These are phyloP conservation scores for Globisporangium cylindrosporum DNA, from an alignment of 352 stramenopile species.

Conservation along the genomic window DNA sequence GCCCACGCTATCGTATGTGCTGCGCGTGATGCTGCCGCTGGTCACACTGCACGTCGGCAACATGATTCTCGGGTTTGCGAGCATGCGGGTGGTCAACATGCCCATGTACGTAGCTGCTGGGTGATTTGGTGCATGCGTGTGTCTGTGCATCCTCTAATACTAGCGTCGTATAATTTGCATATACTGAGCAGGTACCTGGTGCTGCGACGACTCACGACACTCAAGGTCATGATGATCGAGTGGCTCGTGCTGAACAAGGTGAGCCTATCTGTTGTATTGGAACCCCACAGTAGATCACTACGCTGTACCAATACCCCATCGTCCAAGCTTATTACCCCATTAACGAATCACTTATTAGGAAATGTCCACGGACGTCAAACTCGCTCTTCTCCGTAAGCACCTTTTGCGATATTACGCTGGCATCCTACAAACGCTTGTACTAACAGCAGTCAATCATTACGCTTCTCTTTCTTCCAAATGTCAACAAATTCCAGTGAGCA, in stretches of 20 bases:
- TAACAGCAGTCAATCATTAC: not conserved
- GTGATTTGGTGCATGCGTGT: not conserved
- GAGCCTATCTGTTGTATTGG: not conserved
- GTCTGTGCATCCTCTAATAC: not conserved
- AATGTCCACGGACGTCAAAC: slow-evolving; percentile 49
- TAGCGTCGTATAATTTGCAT: not conserved
- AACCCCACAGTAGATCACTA: not conserved
- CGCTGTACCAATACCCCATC: not conserved
- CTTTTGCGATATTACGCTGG: not conserved
- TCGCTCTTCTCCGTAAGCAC: slow-evolving; percentile 54
- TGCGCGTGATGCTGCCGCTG: slow-evolving; percentile 47
- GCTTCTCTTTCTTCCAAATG: not conserved
- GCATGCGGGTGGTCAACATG: slow-evolving; percentile 68
- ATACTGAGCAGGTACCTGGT: slow-evolving; percentile 44
- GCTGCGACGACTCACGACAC: slow-evolving; percentile 61
- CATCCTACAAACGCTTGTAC: not conserved
- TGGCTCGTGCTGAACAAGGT: slow-evolving; percentile 70
- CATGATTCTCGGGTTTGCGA: slow-evolving; percentile 64
- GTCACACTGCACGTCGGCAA: slow-evolving; percentile 55
- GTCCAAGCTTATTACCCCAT: not conserved
- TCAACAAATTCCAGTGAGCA: slow-evolving; percentile 40
- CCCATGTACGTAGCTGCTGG: slow-evolving; percentile 47
- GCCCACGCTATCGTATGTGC: slow-evolving; percentile 10
- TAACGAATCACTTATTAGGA: slow-evolving; percentile 14
- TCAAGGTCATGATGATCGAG: slow-evolving; percentile 79